Evolutionary conservation across 2,329 filamentous ascomycete species (phyloP), one percentile per base, ranked within the genome.

Genomic region (Ophiostoma australiae): DNA sequence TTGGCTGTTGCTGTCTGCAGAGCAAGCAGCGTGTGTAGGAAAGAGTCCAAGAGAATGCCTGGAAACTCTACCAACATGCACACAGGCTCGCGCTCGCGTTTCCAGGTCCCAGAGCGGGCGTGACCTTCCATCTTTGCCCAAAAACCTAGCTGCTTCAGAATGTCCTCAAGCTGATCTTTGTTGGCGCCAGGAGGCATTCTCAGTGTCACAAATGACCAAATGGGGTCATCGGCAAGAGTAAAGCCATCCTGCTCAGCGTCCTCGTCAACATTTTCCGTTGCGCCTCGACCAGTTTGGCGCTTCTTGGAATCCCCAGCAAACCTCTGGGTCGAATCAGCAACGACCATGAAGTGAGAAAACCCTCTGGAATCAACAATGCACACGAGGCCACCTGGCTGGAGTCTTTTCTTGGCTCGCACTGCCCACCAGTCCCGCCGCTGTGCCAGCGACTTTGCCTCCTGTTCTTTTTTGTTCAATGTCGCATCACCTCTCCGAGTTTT

Each of bases 11-110:
- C 86, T 0, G 77, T 76, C 75, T 90, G 86, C 2, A 91, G 78
- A 0, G 84, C 84, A 63, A 81, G 77, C 0, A 90, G 79, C 0
- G 85, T 88, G 35, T 86, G 85, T 35, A 82, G 78, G 74, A 90
- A 90, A 0, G 87, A 82, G 0, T 84, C 82, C 2, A 89, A 78
- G 1, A 90, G 77, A 4, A 90, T 79, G 0, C 85, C 85, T 0
- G 87, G 88, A 71, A 90, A 90, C 73, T 90, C 88, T 0, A 90
- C 81, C 0, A 90, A 79, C 20, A 75, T 77, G 52, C 0, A 63
- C 11, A 15, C 20, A 15, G 37, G 39, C 66, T 66, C 52, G 23
- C 11, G 7, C 8, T 41, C 37, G 11, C 37, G 37, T n/a, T 1
- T 23, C 65, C 33, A n/a, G 13, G 37, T 17, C 13, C 20, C n/a